These are phyloP conservation scores for Rhodotorula sp. DNA, from an alignment of 1,284 basidiomycete genomes.

Conservation along the genomic window DNA sequence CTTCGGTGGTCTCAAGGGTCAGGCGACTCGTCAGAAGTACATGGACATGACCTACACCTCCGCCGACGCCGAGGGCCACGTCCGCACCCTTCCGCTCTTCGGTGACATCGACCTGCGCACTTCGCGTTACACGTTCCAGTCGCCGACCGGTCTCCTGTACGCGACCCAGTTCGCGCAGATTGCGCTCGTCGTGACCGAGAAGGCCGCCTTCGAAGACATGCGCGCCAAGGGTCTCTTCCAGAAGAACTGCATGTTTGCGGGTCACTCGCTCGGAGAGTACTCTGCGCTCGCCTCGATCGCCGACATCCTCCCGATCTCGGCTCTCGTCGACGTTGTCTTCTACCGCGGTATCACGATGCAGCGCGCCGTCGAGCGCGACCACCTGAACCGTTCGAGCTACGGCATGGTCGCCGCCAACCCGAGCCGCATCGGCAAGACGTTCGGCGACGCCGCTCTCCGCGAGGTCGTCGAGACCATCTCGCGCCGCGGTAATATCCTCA, in stretches of 20 bases:
- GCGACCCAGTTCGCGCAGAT: conserved; percentile 99
- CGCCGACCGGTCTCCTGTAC: conserved; percentile 90
- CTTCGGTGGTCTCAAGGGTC: conserved; percentile 98
- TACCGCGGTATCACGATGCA: conserved; percentile 99
- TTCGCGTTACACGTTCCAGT: conserved; percentile 94
- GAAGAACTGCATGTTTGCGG: conserved; percentile 87
- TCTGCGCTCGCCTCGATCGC: conserved; percentile 96
- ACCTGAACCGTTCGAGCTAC: conserved; percentile 89
- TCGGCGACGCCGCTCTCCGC: conserved; percentile 80
- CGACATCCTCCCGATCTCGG: conserved; percentile 89
- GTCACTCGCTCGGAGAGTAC: conserved; percentile 97
- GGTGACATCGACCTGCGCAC: conserved; percentile 78
- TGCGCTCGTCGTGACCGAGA: conserved; percentile 91
- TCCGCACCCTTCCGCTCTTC: conserved; percentile 92
- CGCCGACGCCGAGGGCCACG: conserved; percentile 89
- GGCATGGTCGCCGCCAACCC: conserved; percentile 99
- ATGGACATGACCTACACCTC: conserved; percentile 99
- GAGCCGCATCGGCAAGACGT: conserved; percentile 86
- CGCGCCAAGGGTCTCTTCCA: conserved; percentile 92
- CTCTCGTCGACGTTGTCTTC: conserved; percentile 92
- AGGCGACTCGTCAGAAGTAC: conserved; percentile 94
- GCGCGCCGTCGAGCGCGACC: conserved; percentile 91
- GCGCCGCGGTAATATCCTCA: conserved; percentile 69
- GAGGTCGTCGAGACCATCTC: conserved; percentile 93
- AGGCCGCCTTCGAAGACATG: conserved; percentile 95